Conservation (phyloP, 768 basidiomycete genomes). For the Lentinula boryana region DNA sequence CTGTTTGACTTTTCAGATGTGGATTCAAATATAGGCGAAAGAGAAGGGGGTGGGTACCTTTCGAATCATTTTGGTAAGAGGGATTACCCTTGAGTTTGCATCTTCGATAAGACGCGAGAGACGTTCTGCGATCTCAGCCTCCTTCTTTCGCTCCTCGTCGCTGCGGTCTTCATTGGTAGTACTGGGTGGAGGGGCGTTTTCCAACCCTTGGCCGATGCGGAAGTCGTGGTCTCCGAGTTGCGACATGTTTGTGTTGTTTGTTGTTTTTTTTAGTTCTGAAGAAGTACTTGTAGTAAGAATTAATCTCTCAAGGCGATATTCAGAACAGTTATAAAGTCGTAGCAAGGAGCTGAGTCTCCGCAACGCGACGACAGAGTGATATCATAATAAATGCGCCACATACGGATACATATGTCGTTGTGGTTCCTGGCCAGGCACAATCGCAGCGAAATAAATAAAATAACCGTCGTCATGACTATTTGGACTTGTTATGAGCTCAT, state of each 20-base stretch:
- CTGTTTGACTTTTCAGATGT: conserved; percentile 9
- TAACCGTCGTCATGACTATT: background rate
- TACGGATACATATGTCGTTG: background rate
- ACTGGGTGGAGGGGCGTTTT: conserved; percentile 1
- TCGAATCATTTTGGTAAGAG: conserved; percentile 29
- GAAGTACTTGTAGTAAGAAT: background rate
- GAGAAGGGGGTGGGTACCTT: conserved; percentile 25
- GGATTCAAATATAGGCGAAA: too few relatives aligned
- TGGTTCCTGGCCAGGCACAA: background rate
- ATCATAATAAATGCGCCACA: background rate
- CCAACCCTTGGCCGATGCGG: background rate
- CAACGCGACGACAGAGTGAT: background rate
- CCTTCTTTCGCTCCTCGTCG: conserved; percentile 16
- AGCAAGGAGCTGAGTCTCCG: background rate
- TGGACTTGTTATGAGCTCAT: background rate
- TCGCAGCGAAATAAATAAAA: background rate
- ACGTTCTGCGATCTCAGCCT: conserved; percentile 25
- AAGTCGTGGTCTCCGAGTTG: background rate
- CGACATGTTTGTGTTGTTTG: background rate
- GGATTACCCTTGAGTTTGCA: conserved; percentile 23
- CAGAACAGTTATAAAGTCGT: background rate
- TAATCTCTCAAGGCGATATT: background rate
- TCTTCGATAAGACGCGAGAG: conserved; percentile 29
- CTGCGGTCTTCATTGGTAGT: conserved; percentile 13
- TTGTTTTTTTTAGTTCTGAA: background rate